Evolutionary conservation across 345 rosid species (phyloP), one percentile per base, ranked within the genome.

Genomic region (Populus pruinosa): DNA sequence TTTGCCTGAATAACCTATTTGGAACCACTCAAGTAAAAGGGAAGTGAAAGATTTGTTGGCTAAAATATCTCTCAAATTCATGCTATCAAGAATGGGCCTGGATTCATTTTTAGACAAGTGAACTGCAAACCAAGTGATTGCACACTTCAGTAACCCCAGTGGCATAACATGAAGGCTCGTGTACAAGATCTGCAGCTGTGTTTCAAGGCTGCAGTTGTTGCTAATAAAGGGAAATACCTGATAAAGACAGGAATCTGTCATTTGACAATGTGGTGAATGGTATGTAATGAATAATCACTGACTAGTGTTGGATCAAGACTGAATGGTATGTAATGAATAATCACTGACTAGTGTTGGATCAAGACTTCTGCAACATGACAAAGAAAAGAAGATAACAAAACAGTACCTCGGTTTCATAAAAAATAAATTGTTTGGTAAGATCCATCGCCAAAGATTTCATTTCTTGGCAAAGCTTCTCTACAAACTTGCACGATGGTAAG

Each of bases 121-220:
- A 71, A 91, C 56, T 65, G 91, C 88, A 75, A 92, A 91, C 96
- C 97, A 94, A 59, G 86, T 89, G 43, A 90, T 83, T 74, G 81
- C 86, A 83, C 92, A 91, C 81, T 88, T 87, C 3, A 94, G 85
- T 81, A 92, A 79, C 70, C 96, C 98, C 17, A 92, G 87, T 61
- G 98, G 98, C 87, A 94, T 84, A 75, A 88, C 83, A 77, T 82
- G 85, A 72, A 90, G 85, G 86, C 92, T 88, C 84, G 64, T 67
- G 79, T 79, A 87, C 23, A 91, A 79, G 71, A 90, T 91, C 80
- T 78, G 87, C 72, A 80, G 86, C 77, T 91, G 96, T 80, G 86
- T 84, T 79, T 89, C 86, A 71, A 71, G 81, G 83, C 87, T 85
- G 78, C 87, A 87, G 72, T 82, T 83, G 75, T 79, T 87, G 85